Evolutionary conservation across 2,329 filamentous ascomycete species (phyloP).

Genomic region (Xylariomycetidae sp.): DNA sequence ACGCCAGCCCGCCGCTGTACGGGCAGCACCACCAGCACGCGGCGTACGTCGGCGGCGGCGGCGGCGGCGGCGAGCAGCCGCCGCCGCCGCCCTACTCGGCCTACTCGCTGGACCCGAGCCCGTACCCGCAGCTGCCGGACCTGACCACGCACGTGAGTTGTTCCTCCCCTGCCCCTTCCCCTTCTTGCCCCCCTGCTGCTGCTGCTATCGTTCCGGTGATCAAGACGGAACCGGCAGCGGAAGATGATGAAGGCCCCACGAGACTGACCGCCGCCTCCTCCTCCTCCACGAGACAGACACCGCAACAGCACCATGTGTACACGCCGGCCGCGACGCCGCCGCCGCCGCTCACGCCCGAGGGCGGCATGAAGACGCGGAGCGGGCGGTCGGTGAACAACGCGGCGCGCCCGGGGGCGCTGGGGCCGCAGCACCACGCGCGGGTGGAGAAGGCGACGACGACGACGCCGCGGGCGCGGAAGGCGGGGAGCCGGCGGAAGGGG

Average conservation of each 20-base stretch:
- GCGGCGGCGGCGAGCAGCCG: too few relatives aligned
- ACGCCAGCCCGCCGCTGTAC: too few relatives aligned
- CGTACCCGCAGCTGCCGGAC: constrained; percentile 24
- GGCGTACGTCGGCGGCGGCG: too few relatives aligned
- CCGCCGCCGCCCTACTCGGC: constrained; percentile 14
- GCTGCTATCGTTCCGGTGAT: too few relatives aligned
- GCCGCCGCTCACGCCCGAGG: constrained; percentile 33
- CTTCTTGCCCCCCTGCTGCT: too few relatives aligned
- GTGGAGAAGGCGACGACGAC: constrained; percentile 30
- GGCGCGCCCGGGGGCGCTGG: constrained; percentile 16
- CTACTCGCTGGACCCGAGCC: constrained; percentile 20
- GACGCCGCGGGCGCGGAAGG: too few relatives aligned
- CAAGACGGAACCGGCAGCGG: too few relatives aligned
- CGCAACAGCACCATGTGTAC: constrained; percentile 36
- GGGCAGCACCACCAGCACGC: too few relatives aligned
- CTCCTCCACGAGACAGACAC: too few relatives aligned
- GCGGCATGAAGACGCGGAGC: constrained; percentile 33
- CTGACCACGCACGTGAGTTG: too few relatives aligned
- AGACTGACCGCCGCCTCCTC: constrained; percentile 2
- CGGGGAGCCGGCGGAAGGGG: constrained; percentile 35
- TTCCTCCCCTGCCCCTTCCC: too few relatives aligned
- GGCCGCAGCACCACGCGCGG: constrained; percentile 23
- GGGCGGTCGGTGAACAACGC: constrained; percentile 25
- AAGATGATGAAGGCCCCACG: background rate
- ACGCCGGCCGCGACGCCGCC: constrained; percentile 48